Conservation (phyloP, 805 yeast species). For the Saccharomycopsis selenospora region DNA sequence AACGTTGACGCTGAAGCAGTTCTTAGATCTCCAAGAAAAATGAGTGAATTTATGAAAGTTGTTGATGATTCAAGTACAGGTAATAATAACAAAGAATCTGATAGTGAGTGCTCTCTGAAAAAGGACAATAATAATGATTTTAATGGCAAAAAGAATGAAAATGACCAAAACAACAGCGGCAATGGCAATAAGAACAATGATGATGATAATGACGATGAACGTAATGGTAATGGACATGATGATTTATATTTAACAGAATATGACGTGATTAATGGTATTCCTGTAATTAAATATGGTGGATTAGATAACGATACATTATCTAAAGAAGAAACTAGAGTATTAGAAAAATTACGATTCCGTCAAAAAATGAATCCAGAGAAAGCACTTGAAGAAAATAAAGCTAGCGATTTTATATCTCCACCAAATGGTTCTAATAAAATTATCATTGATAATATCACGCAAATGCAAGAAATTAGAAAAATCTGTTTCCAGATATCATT, state of each 20-base stretch:
- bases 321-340: constrained; percentile 36
- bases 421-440: constrained; percentile 54
- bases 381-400: constrained; percentile 27
- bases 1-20: constrained; percentile 66
- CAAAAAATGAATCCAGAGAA: constrained; percentile 28
- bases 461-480: constrained; percentile 83
- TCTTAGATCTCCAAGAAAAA: constrained; percentile 54
- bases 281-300: constrained; percentile 53
- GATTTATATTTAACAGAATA: constrained; percentile 72
- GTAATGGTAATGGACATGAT: constrained; percentile 43
- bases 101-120: constrained; percentile 32
- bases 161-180: constrained; percentile 8
- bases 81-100: constrained; percentile 28
- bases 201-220: constrained; percentile 29
- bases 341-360: constrained; percentile 14
- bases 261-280: constrained; percentile 75
- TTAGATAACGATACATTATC: constrained; percentile 40
- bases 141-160: constrained; percentile 31
- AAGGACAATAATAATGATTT: constrained; percentile 31
- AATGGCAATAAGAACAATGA: constrained; percentile 13
- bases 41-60: constrained; percentile 46
- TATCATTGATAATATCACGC: constrained; percentile 56
- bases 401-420: constrained; percentile 36
- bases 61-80: constrained; percentile 26
- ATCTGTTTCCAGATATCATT: constrained; percentile 82